phyloP scores from a whole-genome alignment of 192 early-diverging fungal genomes.

The Dimargaris cristalligena region DNA sequence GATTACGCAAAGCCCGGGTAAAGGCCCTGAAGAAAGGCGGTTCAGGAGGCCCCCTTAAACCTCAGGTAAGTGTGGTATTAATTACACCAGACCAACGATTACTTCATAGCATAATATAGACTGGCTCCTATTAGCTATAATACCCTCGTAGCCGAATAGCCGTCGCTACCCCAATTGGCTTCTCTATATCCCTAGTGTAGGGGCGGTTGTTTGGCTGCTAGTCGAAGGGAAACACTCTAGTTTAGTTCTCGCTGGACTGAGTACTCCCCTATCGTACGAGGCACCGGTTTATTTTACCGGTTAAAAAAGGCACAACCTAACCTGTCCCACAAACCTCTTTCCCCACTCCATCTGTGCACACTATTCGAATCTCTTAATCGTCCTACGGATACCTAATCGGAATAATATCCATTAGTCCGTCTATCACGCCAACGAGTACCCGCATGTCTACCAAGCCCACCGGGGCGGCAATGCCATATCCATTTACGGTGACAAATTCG shows the following conservation, averaged over 20 bases:
- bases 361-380: not conserved
- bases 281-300: too few species aligned
- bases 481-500: slow-evolving; percentile 57
- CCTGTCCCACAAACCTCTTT: not conserved
- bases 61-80: not conserved
- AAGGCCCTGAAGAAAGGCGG: slow-evolving; percentile 12
- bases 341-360: not conserved
- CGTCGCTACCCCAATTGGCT: too few species aligned
- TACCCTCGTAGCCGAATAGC: not conserved
- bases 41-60: not conserved
- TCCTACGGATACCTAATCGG: not conserved
- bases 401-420: not conserved
- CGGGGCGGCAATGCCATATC: slow-evolving; percentile 51
- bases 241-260: not conserved
- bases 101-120: not conserved
- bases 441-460: slow-evolving; percentile 66
- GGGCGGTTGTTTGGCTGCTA: too few species aligned
- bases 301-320: not conserved
- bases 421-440: slow-evolving; percentile 30
- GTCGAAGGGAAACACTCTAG: too few species aligned
- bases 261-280: too few species aligned
- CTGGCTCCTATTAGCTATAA: not conserved
- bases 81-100: not conserved
- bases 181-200: too few species aligned
- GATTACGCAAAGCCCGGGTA: not conserved